Evolutionary conservation across 2,329 filamentous ascomycete species (phyloP).

Genomic region (Dendrostoma leiphaemia): DNA sequence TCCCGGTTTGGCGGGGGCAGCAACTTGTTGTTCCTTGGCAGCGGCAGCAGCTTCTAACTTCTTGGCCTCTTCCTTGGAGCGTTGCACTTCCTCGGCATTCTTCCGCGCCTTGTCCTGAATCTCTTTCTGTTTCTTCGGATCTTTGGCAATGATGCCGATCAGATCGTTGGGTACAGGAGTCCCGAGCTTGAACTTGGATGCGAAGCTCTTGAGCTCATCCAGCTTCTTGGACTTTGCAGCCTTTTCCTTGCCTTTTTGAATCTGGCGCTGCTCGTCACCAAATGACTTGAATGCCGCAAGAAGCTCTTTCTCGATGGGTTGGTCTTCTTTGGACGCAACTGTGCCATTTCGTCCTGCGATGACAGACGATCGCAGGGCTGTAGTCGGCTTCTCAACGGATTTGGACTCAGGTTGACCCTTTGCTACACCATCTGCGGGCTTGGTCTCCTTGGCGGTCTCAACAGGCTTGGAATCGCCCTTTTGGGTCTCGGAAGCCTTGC

Average conservation of each 20-base stretch:
- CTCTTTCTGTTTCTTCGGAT: slow-evolving; percentile 88
- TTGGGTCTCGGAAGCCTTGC: slow-evolving; percentile 26
- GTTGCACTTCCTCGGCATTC: slow-evolving; percentile 64
- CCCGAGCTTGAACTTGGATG: slow-evolving; percentile 87
- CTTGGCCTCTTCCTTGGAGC: slow-evolving; percentile 16
- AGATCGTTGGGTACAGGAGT: slow-evolving; percentile 90
- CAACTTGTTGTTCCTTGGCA: slow-evolving; percentile 18
- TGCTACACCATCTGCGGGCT: slow-evolving; percentile 27
- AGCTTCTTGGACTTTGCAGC: slow-evolving; percentile 88
- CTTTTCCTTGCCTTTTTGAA: slow-evolving; percentile 56
- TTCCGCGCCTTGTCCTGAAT: slow-evolving; percentile 86
- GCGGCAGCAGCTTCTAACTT: slow-evolving; percentile 42
- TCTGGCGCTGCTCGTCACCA: slow-evolving; percentile 54
- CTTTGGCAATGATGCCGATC: slow-evolving; percentile 93
- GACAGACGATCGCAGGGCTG: slow-evolving; percentile 23
- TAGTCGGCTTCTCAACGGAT: slow-evolving; percentile 17
- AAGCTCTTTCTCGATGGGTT: slow-evolving; percentile 62
- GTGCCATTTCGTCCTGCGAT: slow-evolving; percentile 40
- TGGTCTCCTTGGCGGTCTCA: slow-evolving; percentile 28
- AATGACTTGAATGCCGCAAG: slow-evolving; percentile 64
- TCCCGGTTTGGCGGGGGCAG: slow-evolving; percentile 40
- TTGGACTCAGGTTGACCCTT: slow-evolving; percentile 25
- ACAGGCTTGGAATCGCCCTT: slow-evolving; percentile 22
- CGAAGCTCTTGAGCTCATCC: slow-evolving; percentile 93
- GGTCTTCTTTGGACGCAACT: slow-evolving; percentile 39